A percentile compares a stretch with the other conserved stretches of the same genome.
Evolutionary conservation across 257 asterid genomes (phyloP).

Genomic region (Petunia axillaris): DNA sequence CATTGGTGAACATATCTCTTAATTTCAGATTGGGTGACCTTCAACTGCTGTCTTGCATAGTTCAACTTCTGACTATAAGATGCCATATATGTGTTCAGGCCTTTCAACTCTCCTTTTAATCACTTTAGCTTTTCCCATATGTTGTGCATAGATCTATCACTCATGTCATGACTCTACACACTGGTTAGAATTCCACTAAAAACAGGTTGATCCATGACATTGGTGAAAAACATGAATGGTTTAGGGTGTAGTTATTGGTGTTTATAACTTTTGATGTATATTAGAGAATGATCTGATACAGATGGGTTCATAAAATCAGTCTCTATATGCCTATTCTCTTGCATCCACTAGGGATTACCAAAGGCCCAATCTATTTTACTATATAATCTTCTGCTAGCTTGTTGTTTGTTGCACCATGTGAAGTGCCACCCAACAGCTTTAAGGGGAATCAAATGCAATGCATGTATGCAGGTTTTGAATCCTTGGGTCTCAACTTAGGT

Average conservation of each 20-base stretch:
- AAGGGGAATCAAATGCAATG: background rate
- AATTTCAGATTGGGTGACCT: too few relatives aligned
- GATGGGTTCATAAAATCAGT: background rate
- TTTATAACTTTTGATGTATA: background rate
- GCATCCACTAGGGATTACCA: background rate
- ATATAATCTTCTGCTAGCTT: too few relatives aligned
- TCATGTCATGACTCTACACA: background rate
- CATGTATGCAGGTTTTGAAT: background rate
- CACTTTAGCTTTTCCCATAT: background rate
- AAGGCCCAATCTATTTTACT: background rate
- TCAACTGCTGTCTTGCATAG: background rate
- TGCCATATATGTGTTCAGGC: background rate
- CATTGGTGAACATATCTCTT: too few relatives aligned
- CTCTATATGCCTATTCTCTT: background rate
- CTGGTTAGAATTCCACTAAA: background rate
- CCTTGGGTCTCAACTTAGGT: too few relatives aligned
- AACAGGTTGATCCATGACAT: background rate
- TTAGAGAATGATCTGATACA: background rate
- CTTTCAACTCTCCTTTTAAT: background rate
- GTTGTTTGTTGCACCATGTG: background rate
- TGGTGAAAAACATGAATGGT: background rate
- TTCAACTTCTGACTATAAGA: background rate
- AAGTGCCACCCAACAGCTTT: background rate
- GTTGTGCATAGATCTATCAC: background rate
- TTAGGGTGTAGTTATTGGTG: background rate